These are phyloP conservation scores for Pichia ethanolica DNA, from an alignment of 805 yeast genomes.

Conservation along the genomic window DNA sequence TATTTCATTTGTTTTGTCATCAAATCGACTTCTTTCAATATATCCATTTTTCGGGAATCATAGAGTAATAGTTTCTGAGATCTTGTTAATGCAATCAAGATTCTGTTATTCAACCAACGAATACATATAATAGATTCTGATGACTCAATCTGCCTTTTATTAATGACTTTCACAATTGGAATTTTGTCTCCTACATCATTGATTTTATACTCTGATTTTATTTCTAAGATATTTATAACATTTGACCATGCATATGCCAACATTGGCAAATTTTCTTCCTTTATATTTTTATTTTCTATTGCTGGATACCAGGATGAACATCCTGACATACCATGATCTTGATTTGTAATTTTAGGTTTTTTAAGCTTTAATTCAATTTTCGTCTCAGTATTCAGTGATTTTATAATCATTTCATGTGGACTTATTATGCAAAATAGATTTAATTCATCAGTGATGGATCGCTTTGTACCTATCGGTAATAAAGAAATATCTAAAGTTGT, in stretches of 20 bases:
- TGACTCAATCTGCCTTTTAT: constrained; percentile 35
- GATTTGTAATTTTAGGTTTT: constrained; percentile 34
- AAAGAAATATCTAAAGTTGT: constrained; percentile 36
- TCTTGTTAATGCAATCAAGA: constrained; percentile 35
- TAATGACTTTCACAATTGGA: constrained; percentile 28
- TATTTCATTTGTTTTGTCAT: constrained; percentile 31
- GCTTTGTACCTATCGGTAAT: constrained; percentile 53
- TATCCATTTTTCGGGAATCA: constrained; percentile 32
- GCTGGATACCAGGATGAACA: constrained; percentile 62
- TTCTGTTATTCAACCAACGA: constrained; percentile 46
- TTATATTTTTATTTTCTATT: constrained; percentile 20
- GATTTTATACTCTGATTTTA: constrained; percentile 25
- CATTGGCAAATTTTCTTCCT: constrained; percentile 31
- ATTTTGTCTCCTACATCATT: constrained; percentile 21
- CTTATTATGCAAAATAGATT: constrained; percentile 59
- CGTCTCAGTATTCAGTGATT: constrained; percentile 45
- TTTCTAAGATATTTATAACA: constrained; percentile 40
- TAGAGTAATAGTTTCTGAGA: constrained; percentile 40
- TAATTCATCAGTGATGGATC: constrained; percentile 39
- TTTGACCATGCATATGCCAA: constrained; percentile 69
- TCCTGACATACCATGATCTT: constrained; percentile 32
- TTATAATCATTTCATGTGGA: constrained; percentile 38
- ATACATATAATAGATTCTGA: constrained; percentile 45
- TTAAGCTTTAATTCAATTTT: constrained; percentile 49
- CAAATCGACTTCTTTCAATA: constrained; percentile 31